Base-by-base conservation (phyloP, 2,329 filamentous ascomycete species). In the Xylariaceae sp. region DNA sequence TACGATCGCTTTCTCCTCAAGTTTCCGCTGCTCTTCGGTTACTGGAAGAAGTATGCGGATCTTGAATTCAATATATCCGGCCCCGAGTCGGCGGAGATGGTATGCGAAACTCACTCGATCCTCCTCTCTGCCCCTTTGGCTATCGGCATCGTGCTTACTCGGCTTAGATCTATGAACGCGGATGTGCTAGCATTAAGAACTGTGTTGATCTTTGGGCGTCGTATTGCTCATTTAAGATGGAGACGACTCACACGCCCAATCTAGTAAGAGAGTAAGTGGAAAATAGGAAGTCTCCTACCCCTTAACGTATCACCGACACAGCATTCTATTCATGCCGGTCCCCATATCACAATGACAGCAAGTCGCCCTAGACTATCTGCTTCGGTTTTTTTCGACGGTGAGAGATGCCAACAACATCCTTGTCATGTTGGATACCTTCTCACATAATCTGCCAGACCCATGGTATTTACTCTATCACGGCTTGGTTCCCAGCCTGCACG, bases 211-310 rank as follows among this genome's bases (percentile, higher is more conserved):
- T 98, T 44, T 98, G 92, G 92, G 85, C 88, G 37, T 89, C 94
- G 57, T 98, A 96, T 70, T 97, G 90, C 70, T 78, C 82, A 57
- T 97, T 97, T 78, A 97, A 97, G 66, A 88, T 92, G 69, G 88
- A 97, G 63, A 97, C 92, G 41, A 92, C 86, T 54, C 92, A 98
- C 68, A 88, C 94, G 61, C 78, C 87, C 56, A 86, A 94, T 62
- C 76, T 94, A 66, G 94, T 96, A 70, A 83, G 92, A 94, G 92
- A 97, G 92, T 98, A 95, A 97, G 92, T 97, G n/a, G n/a, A 76
- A 70, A 67, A 61, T 65, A 68, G 69, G 71, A 73, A 61, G 60
- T 81, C 81, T 81, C 73, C 73, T 74, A 73, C 74, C 79, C 79
- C 74, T 74, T 76, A 72, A 81, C 76, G 68, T 67, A 67, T 54